These are phyloP conservation scores for Reutealis trisperma DNA, from an alignment of 345 rosid genomes.

Conservation along the genomic window DNA sequence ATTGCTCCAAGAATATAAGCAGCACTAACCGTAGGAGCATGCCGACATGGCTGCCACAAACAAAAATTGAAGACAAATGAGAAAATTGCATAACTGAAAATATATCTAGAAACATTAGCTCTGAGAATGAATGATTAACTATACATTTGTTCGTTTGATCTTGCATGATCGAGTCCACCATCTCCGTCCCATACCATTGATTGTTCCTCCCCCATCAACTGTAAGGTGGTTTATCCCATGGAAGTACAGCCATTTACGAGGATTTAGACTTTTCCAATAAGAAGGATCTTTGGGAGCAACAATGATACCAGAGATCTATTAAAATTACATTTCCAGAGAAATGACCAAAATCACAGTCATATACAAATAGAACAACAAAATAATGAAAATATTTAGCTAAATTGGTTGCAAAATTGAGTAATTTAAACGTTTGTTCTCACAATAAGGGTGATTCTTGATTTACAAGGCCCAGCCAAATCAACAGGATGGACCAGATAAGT, in stretches of 20 bases:
- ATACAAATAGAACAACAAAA: conserved; percentile 4
- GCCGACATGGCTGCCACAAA: conserved; percentile 76
- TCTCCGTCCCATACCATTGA: conserved; percentile 76
- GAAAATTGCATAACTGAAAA: conserved; percentile 17
- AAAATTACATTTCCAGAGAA: conserved; percentile 13
- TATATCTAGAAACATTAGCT: conserved; percentile 7
- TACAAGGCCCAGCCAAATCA: conserved; percentile 75
- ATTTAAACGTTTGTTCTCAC: conserved; percentile 34
- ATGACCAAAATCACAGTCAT: background rate
- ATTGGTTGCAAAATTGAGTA: background rate
- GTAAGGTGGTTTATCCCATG: conserved; percentile 70
- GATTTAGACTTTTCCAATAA: conserved; percentile 71
- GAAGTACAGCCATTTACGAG: conserved; percentile 77
- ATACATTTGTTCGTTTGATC: conserved; percentile 52
- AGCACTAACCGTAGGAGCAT: conserved; percentile 85
- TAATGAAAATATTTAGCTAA: background rate
- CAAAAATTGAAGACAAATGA: conserved; percentile 27
- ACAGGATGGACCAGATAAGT: conserved; percentile 61
- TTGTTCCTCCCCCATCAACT: conserved; percentile 72
- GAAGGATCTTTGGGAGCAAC: conserved; percentile 78
- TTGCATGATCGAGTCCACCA: conserved; percentile 95
- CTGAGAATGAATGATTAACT: conserved; percentile 16
- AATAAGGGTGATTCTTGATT: conserved; percentile 67
- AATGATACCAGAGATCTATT: conserved; percentile 73
- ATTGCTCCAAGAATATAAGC: conserved; percentile 15